Evolutionary conservation across 2,329 filamentous ascomycete species (phyloP).

Genomic region (Monilinia fructicola): DNA sequence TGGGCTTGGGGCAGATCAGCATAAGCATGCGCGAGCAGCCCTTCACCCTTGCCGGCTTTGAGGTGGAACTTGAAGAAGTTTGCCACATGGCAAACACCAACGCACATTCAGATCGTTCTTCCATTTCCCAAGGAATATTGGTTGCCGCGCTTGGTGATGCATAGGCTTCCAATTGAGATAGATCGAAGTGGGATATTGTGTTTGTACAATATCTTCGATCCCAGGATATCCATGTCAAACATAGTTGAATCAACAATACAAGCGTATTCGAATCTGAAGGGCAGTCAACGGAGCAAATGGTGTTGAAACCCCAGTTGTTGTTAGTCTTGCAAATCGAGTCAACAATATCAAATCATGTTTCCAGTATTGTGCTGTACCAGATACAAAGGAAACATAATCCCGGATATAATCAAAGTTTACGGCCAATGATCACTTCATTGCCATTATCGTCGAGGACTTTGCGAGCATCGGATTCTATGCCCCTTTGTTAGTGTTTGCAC

Average conservation of each 20-base stretch:
- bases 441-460: constrained; percentile 20
- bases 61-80: constrained; percentile 57
- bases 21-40: constrained; percentile 38
- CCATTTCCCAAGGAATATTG: constrained; percentile 45
- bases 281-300: constrained; percentile 16
- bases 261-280: constrained; percentile 22
- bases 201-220: constrained; percentile 35
- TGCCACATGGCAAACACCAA: constrained; percentile 48
- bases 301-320: constrained; percentile 19
- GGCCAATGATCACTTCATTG: constrained; percentile 41
- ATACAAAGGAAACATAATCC: constrained; percentile 25
- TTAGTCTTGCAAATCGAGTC: constrained; percentile 33
- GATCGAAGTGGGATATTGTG: constrained; percentile 42
- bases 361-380: constrained; percentile 24
- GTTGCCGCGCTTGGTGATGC: constrained; percentile 36
- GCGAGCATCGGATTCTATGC: constrained; percentile 36
- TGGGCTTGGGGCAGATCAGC: constrained; percentile 43
- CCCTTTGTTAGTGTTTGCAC: constrained; percentile 1
- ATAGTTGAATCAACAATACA: constrained; percentile 35
- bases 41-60: constrained; percentile 40
- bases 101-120: constrained; percentile 45
- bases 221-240: constrained; percentile 33
- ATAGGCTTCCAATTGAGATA: constrained; percentile 49
- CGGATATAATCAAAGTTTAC: constrained; percentile 35
- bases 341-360: constrained; percentile 33